Base-by-base conservation (phyloP, 345 rosid species). In the Sapria himalayana region DNA sequence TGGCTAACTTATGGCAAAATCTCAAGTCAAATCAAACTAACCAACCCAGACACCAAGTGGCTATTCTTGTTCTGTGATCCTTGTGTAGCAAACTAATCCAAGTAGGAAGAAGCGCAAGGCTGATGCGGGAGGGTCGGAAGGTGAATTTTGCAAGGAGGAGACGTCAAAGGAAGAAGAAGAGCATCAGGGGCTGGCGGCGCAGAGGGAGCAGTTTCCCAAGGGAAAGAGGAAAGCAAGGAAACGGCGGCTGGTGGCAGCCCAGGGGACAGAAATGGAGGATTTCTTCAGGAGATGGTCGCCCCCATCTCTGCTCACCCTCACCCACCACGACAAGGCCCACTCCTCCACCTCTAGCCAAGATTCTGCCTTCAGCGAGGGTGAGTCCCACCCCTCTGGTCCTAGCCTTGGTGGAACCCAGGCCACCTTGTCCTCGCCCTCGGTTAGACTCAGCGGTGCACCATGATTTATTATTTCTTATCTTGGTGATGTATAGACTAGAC, bases 161-260 rank as follows among this genome's bases (percentile, higher is more conserved):
- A 52, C 33, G 14, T 41, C 19, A 4, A 66, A 49, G 52, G 76
- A 67, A 50, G 55, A 33, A 38, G 81, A 71, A 19, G 43, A 66
- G 44, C n/a, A n/a, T n/a, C 68, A 51, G 48, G 49, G 65, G 58
- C 54, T 69, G 4, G 76, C 66, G 33, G 69, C 96, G 20, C 91
- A 70, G 45, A 72, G 63, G 43, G 93, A 84, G 47, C 93, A 77
- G 32, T 73, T 71, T 52, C 96, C 95, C 5, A 84, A 84, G 74
- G 99, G 92, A 22, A 91, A 91, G 62, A 58, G 93, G 27, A 74
- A 80, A 51, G 92, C 86, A 25, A 73, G 93, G 63, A 79, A 78
- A 61, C 55, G 99, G 19, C 63, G 93, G 60, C 71, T 78, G 19
- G 54, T 77, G 45, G 67, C 77, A 43, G 60, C 80, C 39, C 86